phyloP scores from a whole-genome alignment of 139 green algal genomes.

The Monoraphidium neglectum region DNA sequence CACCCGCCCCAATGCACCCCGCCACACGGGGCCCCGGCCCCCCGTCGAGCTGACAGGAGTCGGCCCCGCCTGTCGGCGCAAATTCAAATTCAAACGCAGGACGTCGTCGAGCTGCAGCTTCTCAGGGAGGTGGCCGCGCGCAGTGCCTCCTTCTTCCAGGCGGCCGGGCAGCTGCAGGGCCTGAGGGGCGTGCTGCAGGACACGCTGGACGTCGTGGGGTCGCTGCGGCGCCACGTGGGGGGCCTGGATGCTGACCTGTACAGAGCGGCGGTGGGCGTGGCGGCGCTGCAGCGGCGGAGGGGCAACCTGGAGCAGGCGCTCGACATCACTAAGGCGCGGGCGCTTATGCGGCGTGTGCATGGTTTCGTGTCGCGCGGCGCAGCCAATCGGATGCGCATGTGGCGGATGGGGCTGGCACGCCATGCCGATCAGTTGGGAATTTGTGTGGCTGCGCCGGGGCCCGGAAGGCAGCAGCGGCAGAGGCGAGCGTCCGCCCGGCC shows the following conservation, averaged over 20 bases:
- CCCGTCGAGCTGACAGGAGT: no score
- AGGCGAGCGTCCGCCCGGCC: no score
- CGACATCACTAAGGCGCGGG: constrained; percentile 59
- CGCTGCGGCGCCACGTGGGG: constrained; percentile 44
- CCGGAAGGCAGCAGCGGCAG: no score
- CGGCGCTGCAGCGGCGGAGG: constrained; percentile 58
- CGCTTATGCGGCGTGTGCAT: not conserved
- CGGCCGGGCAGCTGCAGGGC: constrained; percentile 72
- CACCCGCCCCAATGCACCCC: no score
- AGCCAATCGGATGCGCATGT: no score
- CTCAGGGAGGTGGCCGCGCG: constrained; percentile 73
- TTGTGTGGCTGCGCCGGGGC: no score
- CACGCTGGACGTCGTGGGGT: constrained; percentile 54
- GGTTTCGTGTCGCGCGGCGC: no score
- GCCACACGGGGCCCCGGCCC: no score
- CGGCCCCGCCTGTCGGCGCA: no score
- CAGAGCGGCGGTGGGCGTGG: constrained; percentile 47
- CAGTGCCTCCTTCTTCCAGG: constrained; percentile 70
- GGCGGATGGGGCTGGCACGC: no score
- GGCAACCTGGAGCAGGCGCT: constrained; percentile 57
- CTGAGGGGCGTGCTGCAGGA: constrained; percentile 54
- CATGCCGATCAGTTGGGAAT: no score
- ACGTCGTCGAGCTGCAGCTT: constrained; percentile 77
- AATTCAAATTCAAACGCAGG: constrained; percentile 38
- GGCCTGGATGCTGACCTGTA: constrained; percentile 68